A percentile compares a stretch with the other conserved stretches of the same genome.
Evolutionary conservation across 306 rosid genomes (phyloP).

Genomic region (Parietaria judaica): DNA sequence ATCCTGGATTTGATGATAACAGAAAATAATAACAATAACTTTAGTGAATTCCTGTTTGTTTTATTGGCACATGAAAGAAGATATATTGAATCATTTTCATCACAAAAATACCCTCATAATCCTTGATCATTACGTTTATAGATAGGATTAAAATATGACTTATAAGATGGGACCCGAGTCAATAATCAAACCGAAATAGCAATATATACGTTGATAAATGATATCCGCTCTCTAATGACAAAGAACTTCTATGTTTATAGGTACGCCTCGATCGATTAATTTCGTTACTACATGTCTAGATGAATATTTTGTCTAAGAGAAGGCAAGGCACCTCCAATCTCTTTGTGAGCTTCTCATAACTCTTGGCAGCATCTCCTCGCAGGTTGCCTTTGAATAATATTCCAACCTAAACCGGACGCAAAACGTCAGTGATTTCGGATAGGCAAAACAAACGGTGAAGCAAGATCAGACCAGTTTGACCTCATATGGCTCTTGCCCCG

Average conservation of each 20-base stretch:
- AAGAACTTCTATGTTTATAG: no score
- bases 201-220: no score
- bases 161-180: no score
- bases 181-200: no score
- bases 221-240: no score
- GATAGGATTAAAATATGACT: no score
- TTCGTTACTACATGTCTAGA: no score
- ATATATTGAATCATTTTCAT: no score
- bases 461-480: slow-evolving; percentile 30
- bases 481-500: slow-evolving; percentile 94
- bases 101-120: no score
- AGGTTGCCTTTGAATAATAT: slow-evolving; percentile 92
- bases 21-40: slow-evolving; percentile 15
- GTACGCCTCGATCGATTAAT: no score
- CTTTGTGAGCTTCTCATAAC: slow-evolving; percentile 77
- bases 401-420: slow-evolving; percentile 57
- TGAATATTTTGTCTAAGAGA: not conserved
- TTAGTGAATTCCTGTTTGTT: not conserved
- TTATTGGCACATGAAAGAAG: slow-evolving; percentile 1
- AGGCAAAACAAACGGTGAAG: not conserved
- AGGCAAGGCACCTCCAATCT: slow-evolving; percentile 53
- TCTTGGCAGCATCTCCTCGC: slow-evolving; percentile 78
- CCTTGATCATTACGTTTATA: no score
- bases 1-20: slow-evolving; percentile 39
- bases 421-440: slow-evolving; percentile 7